phyloP scores from a whole-genome alignment of 2,329 filamentous ascomycete species.

The Aschersonia sp. region DNA sequence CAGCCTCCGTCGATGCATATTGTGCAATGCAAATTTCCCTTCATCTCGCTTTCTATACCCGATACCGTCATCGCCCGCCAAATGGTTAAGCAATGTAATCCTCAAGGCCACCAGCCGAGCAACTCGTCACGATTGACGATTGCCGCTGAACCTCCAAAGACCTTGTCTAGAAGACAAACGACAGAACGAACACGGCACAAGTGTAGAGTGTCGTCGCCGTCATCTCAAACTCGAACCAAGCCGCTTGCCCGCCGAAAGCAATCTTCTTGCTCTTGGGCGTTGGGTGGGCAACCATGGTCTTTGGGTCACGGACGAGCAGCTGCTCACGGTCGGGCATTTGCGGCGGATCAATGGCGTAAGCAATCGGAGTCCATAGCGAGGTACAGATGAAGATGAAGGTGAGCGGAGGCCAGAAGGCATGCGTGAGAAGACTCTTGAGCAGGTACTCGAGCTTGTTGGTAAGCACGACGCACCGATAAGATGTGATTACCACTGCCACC shows the following conservation, averaged over 20 bases:
- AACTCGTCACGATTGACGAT: too few species aligned
- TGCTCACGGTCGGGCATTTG: conserved; percentile 41
- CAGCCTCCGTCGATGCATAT: too few species aligned
- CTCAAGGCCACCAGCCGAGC: too few species aligned
- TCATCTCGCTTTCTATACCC: too few species aligned
- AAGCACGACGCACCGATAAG: conserved; percentile 32
- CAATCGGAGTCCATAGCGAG: conserved; percentile 42
- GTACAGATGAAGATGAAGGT: conserved; percentile 40
- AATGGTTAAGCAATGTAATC: too few species aligned
- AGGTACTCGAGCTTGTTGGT: conserved; percentile 21
- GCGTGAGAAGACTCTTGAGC: conserved; percentile 39
- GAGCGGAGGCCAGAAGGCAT: conserved; percentile 47
- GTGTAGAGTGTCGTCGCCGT: conserved; percentile 35
- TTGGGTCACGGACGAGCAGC: conserved; percentile 37
- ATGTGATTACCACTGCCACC: conserved; percentile 32
- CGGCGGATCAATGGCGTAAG: conserved; percentile 47
- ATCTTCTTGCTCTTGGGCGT: conserved; percentile 37
- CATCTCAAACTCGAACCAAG: conserved; percentile 42
- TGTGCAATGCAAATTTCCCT: too few species aligned
- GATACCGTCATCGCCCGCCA: too few species aligned
- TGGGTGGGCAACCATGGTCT: conserved; percentile 38
- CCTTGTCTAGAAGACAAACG: conserved; percentile 14
- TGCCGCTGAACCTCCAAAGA: too few species aligned
- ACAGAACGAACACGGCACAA: conserved; percentile 29
- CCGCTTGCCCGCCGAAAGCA: conserved; percentile 36